These are phyloP conservation scores for Lithohypha guttulata DNA, from an alignment of 2,329 filamentous ascomycete genomes.

Conservation along the genomic window DNA sequence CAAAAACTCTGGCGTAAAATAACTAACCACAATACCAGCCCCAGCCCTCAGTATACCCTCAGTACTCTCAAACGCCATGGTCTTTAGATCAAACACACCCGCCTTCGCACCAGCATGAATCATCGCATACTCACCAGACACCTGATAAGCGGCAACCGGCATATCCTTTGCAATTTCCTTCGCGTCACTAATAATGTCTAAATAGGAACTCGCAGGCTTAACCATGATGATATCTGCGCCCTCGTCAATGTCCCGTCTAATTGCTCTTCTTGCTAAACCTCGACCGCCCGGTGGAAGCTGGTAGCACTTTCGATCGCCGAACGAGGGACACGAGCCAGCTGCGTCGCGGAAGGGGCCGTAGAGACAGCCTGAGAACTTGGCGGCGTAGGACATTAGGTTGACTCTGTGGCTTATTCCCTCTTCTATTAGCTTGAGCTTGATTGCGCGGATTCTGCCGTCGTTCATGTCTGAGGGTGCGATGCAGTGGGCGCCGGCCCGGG, in stretches of 20 bases:
- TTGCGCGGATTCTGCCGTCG: slow-evolving; percentile 89
- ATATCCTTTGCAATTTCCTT: slow-evolving; percentile 88
- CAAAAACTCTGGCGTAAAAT: slow-evolving; percentile 75
- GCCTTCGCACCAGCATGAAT: slow-evolving; percentile 92
- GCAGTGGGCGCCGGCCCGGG: slow-evolving; percentile 89
- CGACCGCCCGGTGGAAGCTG: slow-evolving; percentile 88
- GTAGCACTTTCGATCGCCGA: slow-evolving; percentile 93
- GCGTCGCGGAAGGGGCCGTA: slow-evolving; percentile 97
- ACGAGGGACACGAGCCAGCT: slow-evolving; percentile 78
- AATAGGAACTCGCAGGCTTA: slow-evolving; percentile 88
- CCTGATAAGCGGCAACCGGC: slow-evolving; percentile 91
- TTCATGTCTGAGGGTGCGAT: slow-evolving; percentile 99
- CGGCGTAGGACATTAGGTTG: slow-evolving; percentile 92
- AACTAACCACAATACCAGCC: slow-evolving; percentile 84
- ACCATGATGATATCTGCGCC: slow-evolving; percentile 99
- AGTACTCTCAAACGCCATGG: slow-evolving; percentile 89
- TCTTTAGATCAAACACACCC: slow-evolving; percentile 87
- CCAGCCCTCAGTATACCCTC: slow-evolving; percentile 89
- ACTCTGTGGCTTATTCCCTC: slow-evolving; percentile 84
- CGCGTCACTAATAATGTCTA: slow-evolving; percentile 95
- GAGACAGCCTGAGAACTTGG: slow-evolving; percentile 92
- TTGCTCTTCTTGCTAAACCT: slow-evolving; percentile 81
- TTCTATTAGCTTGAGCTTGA: slow-evolving; percentile 96
- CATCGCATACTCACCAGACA: slow-evolving; percentile 96
- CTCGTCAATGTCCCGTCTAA: slow-evolving; percentile 79